A percentile compares a stretch with the other conserved stretches of the same genome.
phyloP scores from a whole-genome alignment of 306 rosid species.

The Cucurbita ficifolia region DNA sequence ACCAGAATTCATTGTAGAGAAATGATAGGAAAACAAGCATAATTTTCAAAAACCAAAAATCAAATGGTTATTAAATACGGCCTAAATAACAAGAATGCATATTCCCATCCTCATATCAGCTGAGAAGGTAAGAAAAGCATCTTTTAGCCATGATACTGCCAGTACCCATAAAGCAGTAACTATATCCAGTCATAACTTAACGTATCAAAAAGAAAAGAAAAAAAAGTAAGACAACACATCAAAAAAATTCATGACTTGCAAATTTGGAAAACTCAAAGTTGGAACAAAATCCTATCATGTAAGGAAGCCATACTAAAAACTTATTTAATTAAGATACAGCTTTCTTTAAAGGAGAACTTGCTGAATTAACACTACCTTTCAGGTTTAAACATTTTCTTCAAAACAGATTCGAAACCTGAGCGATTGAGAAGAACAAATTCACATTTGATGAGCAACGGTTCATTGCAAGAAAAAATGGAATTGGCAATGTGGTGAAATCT shows the following conservation, averaged over 20 bases:
- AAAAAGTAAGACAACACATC: background rate
- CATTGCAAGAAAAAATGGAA: background rate
- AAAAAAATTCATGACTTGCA: background rate
- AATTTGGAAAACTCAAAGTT: background rate
- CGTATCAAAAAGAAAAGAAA: background rate
- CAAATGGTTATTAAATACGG: too few relatives aligned
- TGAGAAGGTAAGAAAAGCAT: background rate
- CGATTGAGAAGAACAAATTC: background rate
- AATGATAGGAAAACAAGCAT: too few relatives aligned
- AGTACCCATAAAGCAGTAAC: background rate
- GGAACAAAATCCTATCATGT: background rate
- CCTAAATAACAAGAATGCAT: background rate
- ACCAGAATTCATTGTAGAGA: too few relatives aligned
- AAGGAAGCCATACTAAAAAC: background rate
- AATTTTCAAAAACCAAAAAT: too few relatives aligned
- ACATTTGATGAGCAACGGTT: background rate
- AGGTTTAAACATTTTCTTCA: background rate
- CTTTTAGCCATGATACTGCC: background rate
- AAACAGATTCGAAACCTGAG: background rate
- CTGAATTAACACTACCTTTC: background rate
- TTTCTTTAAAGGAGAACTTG: background rate
- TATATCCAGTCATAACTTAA: background rate
- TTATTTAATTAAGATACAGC: background rate
- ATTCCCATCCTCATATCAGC: background rate
- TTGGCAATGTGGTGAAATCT: background rate